A percentile compares a stretch with the other conserved stretches of the same genome.
Conservation (phyloP, 495 filamentous ascomycete species). For the Talaromyces trachyspermus region DNA sequence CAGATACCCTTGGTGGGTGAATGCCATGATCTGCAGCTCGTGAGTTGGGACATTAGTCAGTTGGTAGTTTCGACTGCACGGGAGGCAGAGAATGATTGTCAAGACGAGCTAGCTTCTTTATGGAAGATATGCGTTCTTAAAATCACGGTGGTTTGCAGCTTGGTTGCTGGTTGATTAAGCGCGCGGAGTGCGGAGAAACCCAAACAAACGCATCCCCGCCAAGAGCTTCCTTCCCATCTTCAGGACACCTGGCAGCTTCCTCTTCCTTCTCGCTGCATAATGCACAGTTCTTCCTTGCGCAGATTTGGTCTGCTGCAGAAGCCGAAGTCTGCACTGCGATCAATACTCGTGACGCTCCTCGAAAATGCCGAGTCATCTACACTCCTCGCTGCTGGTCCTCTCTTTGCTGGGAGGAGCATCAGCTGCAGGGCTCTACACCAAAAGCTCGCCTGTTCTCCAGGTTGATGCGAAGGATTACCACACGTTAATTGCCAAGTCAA, state of each 20-base stretch:
- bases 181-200: background rate
- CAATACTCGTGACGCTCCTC: no score
- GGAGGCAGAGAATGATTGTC: background rate
- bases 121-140: no score
- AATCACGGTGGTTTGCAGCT: no score
- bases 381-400: conserved; percentile 36
- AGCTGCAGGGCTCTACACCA: conserved; percentile 71
- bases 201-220: conserved; percentile 20
- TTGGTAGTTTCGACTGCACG: conserved; percentile 7
- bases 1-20: conserved; percentile 10
- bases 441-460: conserved; percentile 81
- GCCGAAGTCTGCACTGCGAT: no score
- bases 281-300: no score
- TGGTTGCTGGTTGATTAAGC: background rate
- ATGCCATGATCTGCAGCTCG: conserved; percentile 2
- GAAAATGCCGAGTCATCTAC: conserved; percentile 15
- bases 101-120: background rate
- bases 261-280: background rate
- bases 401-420: conserved; percentile 52
- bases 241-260: conserved; percentile 39
- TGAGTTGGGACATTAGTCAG: conserved; percentile 9
- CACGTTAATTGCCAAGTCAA: conserved; percentile 77
- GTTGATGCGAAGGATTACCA: conserved; percentile 79
- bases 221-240: conserved; percentile 34
- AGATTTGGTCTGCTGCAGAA: no score